Percentiles rank a stretch among this genome's conserved stretches.
phyloP scores from a whole-genome alignment of 2,329 filamentous ascomycete species.

The Neurospora sp. region DNA sequence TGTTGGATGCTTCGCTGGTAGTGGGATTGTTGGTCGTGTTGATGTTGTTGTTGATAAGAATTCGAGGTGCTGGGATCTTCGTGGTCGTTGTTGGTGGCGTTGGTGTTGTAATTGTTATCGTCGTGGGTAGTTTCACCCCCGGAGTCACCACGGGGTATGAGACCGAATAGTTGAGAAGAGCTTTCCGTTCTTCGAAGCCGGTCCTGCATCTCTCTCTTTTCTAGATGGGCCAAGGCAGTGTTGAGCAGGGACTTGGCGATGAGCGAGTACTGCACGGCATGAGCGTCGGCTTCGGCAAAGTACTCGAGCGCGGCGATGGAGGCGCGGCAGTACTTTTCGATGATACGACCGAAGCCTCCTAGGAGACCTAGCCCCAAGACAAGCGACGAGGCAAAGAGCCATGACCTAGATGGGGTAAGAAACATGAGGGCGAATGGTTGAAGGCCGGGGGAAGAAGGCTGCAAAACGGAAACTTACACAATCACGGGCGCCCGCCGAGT shows the following conservation, averaged over 20 bases:
- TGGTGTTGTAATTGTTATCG: background rate
- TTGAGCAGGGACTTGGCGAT: conserved; percentile 41
- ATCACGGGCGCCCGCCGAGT: conserved; percentile 38
- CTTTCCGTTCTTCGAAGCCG: conserved; percentile 37
- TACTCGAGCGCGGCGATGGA: conserved; percentile 39
- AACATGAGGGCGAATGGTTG: background rate
- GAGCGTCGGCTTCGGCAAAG: conserved; percentile 38
- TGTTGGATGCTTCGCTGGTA: background rate
- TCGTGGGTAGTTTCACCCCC: background rate
- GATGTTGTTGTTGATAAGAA: background rate
- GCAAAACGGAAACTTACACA: conserved; percentile 31
- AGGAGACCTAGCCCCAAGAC: conserved; percentile 42
- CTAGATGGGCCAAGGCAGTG: conserved; percentile 36
- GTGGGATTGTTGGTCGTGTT: background rate
- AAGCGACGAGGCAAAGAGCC: conserved; percentile 44
- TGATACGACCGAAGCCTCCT: conserved; percentile 40
- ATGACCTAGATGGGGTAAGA: conserved; percentile 29
- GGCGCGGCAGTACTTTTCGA: conserved; percentile 39
- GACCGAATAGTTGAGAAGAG: conserved; percentile 41
- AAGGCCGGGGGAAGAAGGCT: background rate
- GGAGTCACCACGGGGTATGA: conserved; percentile 27
- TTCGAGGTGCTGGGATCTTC: background rate
- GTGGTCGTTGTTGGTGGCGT: background rate
- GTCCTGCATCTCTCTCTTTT: conserved; percentile 37
- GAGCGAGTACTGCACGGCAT: conserved; percentile 42